Percentiles rank a stretch among this genome's conserved stretches.
phyloP scores from a whole-genome alignment of 1,284 basidiomycete genomes.

The Xanthoconium separans region DNA sequence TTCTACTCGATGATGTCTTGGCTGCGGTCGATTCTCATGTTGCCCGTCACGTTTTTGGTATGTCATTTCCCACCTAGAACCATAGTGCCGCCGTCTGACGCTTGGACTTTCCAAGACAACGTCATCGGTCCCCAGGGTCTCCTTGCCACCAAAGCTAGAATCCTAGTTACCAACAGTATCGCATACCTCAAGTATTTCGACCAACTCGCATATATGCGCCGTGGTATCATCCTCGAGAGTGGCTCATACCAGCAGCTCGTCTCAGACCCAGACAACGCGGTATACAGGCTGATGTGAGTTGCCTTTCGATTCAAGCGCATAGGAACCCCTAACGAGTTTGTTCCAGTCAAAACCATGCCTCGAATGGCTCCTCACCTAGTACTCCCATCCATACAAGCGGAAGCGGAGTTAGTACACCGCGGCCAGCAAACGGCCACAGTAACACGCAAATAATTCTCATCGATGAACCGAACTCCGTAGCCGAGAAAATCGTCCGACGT shows the following conservation, averaged over 20 bases:
- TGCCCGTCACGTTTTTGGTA: slow-evolving; percentile 63
- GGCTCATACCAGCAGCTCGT: slow-evolving; percentile 70
- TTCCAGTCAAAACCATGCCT: slow-evolving; percentile 25
- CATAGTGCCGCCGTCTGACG: slow-evolving; percentile 6
- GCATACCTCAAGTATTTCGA: slow-evolving; percentile 83
- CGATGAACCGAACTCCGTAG: slow-evolving; percentile 14
- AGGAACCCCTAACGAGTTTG: neutral
- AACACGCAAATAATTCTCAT: slow-evolving; percentile 19
- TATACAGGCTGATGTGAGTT: slow-evolving; percentile 80
- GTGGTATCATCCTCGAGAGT: slow-evolving; percentile 82
- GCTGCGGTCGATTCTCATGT: slow-evolving; percentile 73
- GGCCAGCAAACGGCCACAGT: slow-evolving; percentile 19
- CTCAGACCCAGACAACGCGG: slow-evolving; percentile 62
- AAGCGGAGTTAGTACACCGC: slow-evolving; percentile 42
- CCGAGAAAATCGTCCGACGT: slow-evolving; percentile 25
- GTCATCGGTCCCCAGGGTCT: slow-evolving; percentile 90
- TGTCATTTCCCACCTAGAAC: slow-evolving; percentile 2
- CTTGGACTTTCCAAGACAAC: slow-evolving; percentile 51
- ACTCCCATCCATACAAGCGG: slow-evolving; percentile 51
- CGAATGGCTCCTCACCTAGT: slow-evolving; percentile 41
- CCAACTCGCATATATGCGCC: slow-evolving; percentile 76
- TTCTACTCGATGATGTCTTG: slow-evolving; percentile 41
- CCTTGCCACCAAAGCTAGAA: slow-evolving; percentile 81
- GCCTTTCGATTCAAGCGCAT: neutral
- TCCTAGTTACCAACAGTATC: slow-evolving; percentile 90